Evolutionary conservation across 1,284 basidiomycete genomes (phyloP).

Genomic region (Ganoderma sp.): DNA sequence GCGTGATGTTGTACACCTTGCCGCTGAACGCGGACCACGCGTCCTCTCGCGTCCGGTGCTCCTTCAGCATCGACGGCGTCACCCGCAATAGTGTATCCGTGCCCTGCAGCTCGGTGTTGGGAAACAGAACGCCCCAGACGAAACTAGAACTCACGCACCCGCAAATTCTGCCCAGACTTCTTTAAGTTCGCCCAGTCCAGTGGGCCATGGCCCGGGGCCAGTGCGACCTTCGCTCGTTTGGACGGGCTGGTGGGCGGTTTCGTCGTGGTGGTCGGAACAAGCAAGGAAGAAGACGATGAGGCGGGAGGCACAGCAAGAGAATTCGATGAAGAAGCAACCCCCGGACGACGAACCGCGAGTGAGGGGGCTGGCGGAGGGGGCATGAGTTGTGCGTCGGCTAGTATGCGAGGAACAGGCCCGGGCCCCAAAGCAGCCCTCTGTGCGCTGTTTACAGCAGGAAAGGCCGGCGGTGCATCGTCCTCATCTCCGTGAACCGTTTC

Average conservation of each 20-base stretch:
- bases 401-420: constrained; percentile 46
- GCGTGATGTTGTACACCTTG: constrained; percentile 96
- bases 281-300: constrained; percentile 55
- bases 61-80: constrained; percentile 82
- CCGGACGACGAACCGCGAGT: constrained; percentile 52
- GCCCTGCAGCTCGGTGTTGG: constrained; percentile 49
- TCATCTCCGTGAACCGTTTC: constrained; percentile 55
- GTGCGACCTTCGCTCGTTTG: constrained; percentile 81
- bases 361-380: constrained; percentile 70
- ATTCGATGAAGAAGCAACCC: constrained; percentile 28
- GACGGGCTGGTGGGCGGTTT: constrained; percentile 60
- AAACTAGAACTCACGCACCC: constrained; percentile 53
- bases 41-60: constrained; percentile 85
- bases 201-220: constrained; percentile 91
- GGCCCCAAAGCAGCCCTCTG: constrained; percentile 59
- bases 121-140: constrained; percentile 8
- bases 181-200: constrained; percentile 95
- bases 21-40: constrained; percentile 95
- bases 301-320: constrained; percentile 1
- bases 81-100: constrained; percentile 74
- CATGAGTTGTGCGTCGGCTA: constrained; percentile 67
- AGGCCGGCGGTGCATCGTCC: constrained; percentile 77
- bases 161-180: constrained; percentile 76
- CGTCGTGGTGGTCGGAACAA: constrained; percentile 64
- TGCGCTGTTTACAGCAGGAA: constrained; percentile 81